phyloP scores from a whole-genome alignment of 2,329 filamentous ascomycete genomes.

The Colletotrichum euphorbiae region DNA sequence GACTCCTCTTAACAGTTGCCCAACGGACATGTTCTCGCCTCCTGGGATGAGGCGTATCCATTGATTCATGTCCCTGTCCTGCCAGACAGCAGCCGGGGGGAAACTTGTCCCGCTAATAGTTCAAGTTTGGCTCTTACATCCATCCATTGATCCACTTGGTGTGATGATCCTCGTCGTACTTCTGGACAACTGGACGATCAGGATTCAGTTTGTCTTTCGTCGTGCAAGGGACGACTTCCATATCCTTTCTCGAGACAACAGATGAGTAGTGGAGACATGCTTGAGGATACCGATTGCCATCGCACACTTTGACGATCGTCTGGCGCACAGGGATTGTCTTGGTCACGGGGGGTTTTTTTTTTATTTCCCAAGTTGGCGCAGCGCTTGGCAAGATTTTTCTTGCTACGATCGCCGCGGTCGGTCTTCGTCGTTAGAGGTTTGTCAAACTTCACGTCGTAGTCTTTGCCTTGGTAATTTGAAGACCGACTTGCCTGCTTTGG shows the following conservation, averaged over 20 bases:
- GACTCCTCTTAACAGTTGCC: conserved; percentile 15
- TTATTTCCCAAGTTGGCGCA: neutral
- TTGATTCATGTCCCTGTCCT: conserved; percentile 9
- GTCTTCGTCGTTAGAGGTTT: conserved; percentile 17
- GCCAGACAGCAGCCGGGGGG: conserved; percentile 6
- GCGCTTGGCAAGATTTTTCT: neutral
- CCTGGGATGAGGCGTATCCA: conserved; percentile 25
- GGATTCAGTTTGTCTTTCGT: neutral
- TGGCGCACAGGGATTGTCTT: neutral
- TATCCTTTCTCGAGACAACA: conserved; percentile 2
- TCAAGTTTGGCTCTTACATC: neutral
- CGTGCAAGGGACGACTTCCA: conserved; percentile 10
- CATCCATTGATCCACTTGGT: neutral
- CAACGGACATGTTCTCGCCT: conserved; percentile 30
- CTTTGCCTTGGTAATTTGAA: conserved; percentile 10
- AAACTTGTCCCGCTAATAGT: neutral
- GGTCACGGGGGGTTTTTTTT: neutral
- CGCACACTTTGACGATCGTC: neutral
- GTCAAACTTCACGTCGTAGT: conserved; percentile 28
- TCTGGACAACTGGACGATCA: neutral
- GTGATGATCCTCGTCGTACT: conserved; percentile 21
- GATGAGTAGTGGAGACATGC: conserved; percentile 28
- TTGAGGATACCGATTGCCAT: neutral
- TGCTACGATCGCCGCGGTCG: conserved; percentile 6
- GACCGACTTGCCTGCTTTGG: conserved; percentile 4